phyloP scores from a whole-genome alignment of 148 eudicot species.

The Talinum fruticosum region DNA sequence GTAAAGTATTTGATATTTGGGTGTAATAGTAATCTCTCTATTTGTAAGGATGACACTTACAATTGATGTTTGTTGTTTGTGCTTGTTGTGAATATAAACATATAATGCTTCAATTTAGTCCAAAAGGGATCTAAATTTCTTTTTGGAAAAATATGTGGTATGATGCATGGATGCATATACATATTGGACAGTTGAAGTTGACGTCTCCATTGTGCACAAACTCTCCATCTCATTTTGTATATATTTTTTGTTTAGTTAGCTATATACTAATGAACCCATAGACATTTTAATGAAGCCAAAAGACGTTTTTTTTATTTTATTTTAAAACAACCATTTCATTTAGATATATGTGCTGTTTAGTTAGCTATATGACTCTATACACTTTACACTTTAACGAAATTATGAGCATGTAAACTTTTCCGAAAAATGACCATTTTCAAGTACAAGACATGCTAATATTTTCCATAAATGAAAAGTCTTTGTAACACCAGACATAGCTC shows the following conservation, averaged over 20 bases:
- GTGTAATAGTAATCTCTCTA: not conserved
- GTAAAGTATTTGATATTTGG: not conserved
- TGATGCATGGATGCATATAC: not conserved
- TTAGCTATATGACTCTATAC: not conserved
- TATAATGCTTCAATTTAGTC: too few species aligned
- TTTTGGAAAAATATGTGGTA: too few species aligned
- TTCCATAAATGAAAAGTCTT: not conserved
- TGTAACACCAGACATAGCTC: conserved; percentile 8
- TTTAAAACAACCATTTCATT: too few species aligned
- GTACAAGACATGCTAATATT: not conserved
- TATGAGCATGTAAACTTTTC: not conserved
- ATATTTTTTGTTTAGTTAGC: not conserved
- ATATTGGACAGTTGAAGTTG: not conserved
- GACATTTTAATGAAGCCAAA: too few species aligned
- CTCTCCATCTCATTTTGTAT: not conserved
- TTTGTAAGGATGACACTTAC: too few species aligned
- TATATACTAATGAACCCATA: not conserved
- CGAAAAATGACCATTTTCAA: not conserved
- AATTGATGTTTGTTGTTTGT: too few species aligned
- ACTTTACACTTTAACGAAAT: not conserved
- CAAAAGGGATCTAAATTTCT: too few species aligned
- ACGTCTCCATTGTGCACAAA: not conserved
- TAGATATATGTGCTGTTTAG: too few species aligned
- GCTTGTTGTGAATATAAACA: too few species aligned
- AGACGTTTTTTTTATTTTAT: too few species aligned